Base-by-base conservation (phyloP, 148 eudicot genomes). In the Vaccinium corymbosum region DNA sequence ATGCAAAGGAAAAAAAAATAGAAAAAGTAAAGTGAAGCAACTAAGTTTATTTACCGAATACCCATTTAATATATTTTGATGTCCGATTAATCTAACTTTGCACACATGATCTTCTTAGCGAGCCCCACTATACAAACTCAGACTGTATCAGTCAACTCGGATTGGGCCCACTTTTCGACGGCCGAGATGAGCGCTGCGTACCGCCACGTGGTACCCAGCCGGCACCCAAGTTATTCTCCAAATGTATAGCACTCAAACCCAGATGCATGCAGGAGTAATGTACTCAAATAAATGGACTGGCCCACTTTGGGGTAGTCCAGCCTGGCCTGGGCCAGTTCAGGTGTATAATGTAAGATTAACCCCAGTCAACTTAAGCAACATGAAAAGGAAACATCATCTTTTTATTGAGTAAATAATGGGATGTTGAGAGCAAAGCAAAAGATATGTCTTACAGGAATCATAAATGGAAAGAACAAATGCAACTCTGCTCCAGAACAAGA, bases 391-490 rank as follows among this genome's bases (percentile, higher is more conserved):
- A 49, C 15, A 32, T 55, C 19, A 59, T 68, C 32, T 50, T 77
- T 20, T 68, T 35, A n/a, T 52, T 19, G 35, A 38, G 38, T 52
- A 78, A 62, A 49, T 51, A 78, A 19, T n/a, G 52, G 20, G 29
- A 35, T 32, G 74, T 76, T 55, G 59, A n/a, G 22, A 83, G 80
- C 13, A 51, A 9, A 51, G 61, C 68, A 74, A 42, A 13, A 84
- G n/a, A 72, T 27, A 16, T 70, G 82, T 29, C 57, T 80, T 35
- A 57, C 35, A 66, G 72, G 72, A 66, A 10, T 14, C 72, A 4
- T 11, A 25, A 35, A 20, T 13, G 27, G 64, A n/a, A 20, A 78
- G 56, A 46, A 46, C 56, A 3, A 68, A 78, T 46, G 56, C 79
- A 61, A 35, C 7, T 62, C 25, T 35, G 38, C 42, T 14, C 57